Evolutionary conservation across 2,329 filamentous ascomycete genomes (phyloP).

Genomic region (Cladobotryum mycophilum): DNA sequence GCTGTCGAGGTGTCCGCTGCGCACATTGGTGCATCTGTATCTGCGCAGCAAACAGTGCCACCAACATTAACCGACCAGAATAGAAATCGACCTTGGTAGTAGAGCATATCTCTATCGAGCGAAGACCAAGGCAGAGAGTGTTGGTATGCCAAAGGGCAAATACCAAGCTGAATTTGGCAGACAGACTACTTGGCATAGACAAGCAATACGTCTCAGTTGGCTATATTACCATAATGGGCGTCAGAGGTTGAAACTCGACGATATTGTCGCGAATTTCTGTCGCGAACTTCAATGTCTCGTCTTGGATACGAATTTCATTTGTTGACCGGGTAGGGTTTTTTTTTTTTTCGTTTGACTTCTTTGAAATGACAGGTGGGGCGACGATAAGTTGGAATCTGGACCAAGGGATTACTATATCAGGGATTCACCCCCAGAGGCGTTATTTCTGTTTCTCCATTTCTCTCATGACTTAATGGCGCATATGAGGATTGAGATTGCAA

Average conservation of each 20-base stretch:
- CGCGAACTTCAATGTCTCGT: neutral
- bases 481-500: neutral
- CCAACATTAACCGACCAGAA: neutral
- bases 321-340: neutral
- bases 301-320: neutral
- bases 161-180: too few relatives aligned
- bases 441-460: neutral
- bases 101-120: neutral
- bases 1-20: neutral
- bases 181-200: too few relatives aligned
- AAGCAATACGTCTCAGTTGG: too few relatives aligned
- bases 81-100: conserved; percentile 8
- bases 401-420: neutral
- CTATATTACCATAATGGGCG: too few relatives aligned
- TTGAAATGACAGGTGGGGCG: neutral
- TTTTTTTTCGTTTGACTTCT: neutral
- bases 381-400: neutral
- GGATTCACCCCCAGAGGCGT: neutral
- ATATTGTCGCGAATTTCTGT: too few relatives aligned
- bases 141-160: too few relatives aligned
- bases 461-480: neutral
- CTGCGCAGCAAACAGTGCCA: too few relatives aligned
- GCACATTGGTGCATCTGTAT: neutral
- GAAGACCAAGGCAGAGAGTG: too few relatives aligned
- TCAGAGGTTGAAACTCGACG: too few relatives aligned